Conservation (phyloP, 306 rosid species). For the Prunus kanzakura region DNA sequence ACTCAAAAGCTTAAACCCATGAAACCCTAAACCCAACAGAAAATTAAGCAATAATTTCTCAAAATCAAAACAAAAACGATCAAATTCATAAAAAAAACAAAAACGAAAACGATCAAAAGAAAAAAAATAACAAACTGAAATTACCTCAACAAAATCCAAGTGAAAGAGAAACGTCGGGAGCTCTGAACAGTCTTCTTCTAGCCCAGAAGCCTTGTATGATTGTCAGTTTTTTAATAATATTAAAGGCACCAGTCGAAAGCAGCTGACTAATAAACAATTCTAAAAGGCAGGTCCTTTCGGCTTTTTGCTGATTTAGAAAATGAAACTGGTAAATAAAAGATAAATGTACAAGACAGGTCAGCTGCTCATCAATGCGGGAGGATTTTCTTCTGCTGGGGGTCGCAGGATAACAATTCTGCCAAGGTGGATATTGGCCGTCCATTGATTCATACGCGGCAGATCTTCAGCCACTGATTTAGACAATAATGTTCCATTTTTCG, state of each 20-base stretch:
- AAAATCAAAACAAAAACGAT: neutral
- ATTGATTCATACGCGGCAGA: neutral
- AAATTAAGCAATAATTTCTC: neutral
- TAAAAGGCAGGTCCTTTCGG: neutral
- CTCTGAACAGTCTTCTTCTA: neutral
- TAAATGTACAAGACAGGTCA: neutral
- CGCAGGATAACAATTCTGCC: neutral
- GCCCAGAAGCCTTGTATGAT: too few species aligned
- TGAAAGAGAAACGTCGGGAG: neutral
- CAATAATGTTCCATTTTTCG: neutral
- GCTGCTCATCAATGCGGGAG: neutral
- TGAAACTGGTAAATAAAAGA: neutral
- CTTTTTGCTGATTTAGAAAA: neutral
- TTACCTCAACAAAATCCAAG: neutral
- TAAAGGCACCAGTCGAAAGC: neutral
- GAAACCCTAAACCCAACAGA: neutral
- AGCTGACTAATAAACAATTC: neutral
- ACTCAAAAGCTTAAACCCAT: constrained; percentile 20
- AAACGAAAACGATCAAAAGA: neutral
- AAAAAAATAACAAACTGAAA: neutral
- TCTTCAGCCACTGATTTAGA: neutral
- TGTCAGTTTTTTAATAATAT: neutral
- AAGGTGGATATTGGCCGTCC: neutral
- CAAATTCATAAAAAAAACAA: neutral
- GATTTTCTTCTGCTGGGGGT: neutral